Conservation (phyloP, 305 asterid genomes). For the Fraxinus dipetala region DNA sequence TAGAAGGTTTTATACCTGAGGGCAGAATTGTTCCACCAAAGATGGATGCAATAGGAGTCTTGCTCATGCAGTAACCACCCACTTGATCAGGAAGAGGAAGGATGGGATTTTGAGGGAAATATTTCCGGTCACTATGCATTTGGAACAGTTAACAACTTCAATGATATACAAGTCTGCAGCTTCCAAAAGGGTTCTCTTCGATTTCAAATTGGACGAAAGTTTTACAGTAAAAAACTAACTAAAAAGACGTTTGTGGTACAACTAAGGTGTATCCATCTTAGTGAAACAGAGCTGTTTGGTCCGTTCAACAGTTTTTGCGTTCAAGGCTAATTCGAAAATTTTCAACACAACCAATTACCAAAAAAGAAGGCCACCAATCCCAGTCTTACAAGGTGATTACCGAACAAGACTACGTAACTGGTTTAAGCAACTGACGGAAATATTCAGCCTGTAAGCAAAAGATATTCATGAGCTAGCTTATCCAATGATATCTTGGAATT, state of each 20-base stretch:
- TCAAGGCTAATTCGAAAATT: conserved; percentile 22
- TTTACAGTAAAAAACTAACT: conserved; percentile 13
- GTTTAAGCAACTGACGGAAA: conserved; percentile 93
- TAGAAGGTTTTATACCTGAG: conserved; percentile 28
- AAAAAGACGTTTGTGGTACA: conserved; percentile 18
- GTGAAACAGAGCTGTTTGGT: conserved; percentile 19
- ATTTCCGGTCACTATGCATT: conserved; percentile 53
- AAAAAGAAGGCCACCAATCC: conserved; percentile 25
- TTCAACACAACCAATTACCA: conserved; percentile 26
- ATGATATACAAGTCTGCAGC: conserved; percentile 14
- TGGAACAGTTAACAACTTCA: conserved; percentile 23
- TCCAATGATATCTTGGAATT: background rate
- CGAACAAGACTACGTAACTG: conserved; percentile 74
- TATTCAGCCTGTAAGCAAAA: conserved; percentile 72
- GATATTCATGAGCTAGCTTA: conserved; percentile 18
- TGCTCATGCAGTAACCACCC: conserved; percentile 35
- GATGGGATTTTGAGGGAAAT: conserved; percentile 36
- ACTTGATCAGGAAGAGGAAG: conserved; percentile 43
- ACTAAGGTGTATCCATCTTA: conserved; percentile 40
- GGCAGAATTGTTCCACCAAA: conserved; percentile 38
- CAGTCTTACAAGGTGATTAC: conserved; percentile 23
- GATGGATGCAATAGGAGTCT: conserved; percentile 37
- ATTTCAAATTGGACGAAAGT: conserved; percentile 18
- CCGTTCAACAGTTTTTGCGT: conserved; percentile 15
- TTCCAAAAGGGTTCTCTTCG: conserved; percentile 7